Base-by-base conservation (phyloP, 306 rosid genomes). In the Rubus idaeus region DNA sequence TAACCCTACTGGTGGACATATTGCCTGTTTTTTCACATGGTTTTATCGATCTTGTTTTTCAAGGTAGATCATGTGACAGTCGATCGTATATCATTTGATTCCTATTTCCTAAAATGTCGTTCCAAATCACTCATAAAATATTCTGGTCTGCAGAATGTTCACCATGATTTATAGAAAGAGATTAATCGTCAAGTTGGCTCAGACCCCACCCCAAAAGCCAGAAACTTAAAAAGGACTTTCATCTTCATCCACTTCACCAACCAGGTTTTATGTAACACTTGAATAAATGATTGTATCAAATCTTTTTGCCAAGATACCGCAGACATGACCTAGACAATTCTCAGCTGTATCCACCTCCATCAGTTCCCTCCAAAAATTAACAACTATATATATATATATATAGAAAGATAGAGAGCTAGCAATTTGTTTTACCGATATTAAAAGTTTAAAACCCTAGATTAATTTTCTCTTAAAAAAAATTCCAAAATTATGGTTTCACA, bases 241-340 rank as follows among this genome's bases (percentile, higher is more conserved):
- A 71, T 70, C 74, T 70, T 76, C 62, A 71, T 76, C 75, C 75
- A 55, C 79, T 20, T 42, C 17, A 47, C 18, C 53, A 61, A 70
- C 65, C 50, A 58, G 75, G 47, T 44, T 78, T 69, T 70, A 61
- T 26, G n/a, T 16, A 42, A 57, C 52, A 39, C 26, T n/a, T 37
- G 16, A 39, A 69, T 41, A 26, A 58, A 69, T 41, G 41, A 58
- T 58, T 61, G 21, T 5, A 12, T 21, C 64, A 14, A 18, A n/a
- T 63, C 76, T 64, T 64, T 64, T 76, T 18, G 70, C 20, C 4
- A 66, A 79, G 77, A 65, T 71, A 79, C 60, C 77, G 21, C 75
- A 75, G 75, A 83, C 86, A 77, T 17, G 74, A 23, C 40, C 26
- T 79, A 14, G 81, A 83, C 84, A 83, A 62, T 55, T 57, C 73